Percentiles rank a stretch among this genome's conserved stretches.
Conservation (phyloP, 2,329 filamentous ascomycete genomes). For the Beauveria sp. region DNA sequence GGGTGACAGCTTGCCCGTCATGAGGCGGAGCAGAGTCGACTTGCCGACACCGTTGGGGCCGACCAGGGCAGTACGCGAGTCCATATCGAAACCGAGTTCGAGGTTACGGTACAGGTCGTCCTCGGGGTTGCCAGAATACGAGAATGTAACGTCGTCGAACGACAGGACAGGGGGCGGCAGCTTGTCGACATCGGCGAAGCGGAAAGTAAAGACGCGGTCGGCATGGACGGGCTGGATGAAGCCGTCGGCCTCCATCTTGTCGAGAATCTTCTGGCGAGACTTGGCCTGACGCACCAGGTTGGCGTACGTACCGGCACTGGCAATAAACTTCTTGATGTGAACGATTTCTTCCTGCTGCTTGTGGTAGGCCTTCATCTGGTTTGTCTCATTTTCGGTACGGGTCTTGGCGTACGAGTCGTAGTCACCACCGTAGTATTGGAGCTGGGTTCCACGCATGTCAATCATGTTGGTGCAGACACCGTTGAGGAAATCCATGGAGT, state of each 20-base stretch:
- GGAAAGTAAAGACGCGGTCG: conserved; percentile 92
- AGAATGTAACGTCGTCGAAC: conserved; percentile 96
- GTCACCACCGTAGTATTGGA: conserved; percentile 99
- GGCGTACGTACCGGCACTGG: conserved; percentile 98
- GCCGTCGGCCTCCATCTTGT: conserved; percentile 99
- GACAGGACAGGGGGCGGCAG: conserved; percentile 95
- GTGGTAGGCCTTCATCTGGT: conserved; percentile 97
- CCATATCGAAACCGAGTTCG: conserved; percentile 99
- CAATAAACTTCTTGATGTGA: conserved; percentile 99
- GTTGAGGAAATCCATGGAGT: conserved; percentile 98
- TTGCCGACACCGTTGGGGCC: conserved; percentile 99
- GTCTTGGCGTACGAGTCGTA: conserved; percentile 99
- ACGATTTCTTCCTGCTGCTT: conserved; percentile 99
- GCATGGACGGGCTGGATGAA: conserved; percentile 86
- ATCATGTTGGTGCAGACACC: conserved; percentile 98
- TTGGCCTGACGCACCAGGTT: conserved; percentile 99
- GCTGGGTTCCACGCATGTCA: conserved; percentile 84
- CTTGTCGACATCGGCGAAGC: conserved; percentile 98
- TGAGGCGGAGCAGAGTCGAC: conserved; percentile 89
- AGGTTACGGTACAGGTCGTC: conserved; percentile 96
- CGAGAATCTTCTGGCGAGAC: conserved; percentile 97
- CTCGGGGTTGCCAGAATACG: conserved; percentile 81
- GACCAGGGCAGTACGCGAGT: conserved; percentile 92
- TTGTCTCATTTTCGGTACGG: conserved; percentile 84
- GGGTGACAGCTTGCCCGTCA: conserved; percentile 90